Base-by-base conservation (phyloP, 2,329 filamentous ascomycete genomes). In the Cercospora sesami region DNA sequence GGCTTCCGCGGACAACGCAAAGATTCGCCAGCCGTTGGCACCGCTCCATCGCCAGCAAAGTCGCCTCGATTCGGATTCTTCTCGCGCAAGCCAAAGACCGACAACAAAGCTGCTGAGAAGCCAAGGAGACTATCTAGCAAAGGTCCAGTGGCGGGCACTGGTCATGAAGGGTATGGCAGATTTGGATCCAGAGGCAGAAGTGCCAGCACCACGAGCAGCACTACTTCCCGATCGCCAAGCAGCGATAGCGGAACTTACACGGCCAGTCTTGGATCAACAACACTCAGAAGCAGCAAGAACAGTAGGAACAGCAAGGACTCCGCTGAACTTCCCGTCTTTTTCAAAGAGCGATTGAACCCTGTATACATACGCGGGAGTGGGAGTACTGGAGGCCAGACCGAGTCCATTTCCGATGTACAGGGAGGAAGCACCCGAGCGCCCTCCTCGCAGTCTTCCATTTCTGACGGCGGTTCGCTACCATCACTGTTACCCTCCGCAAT, bases 71-170 rank as follows among this genome's bases (percentile, higher is more conserved):
- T 97, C 77, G 90, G 91, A 1, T 85, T 97, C 64, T 96, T 97
- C 74, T 84, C 89, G 8, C 87, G 90, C 71, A 89, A 88, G 65
- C 88, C 88, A 14, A 96, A 92, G 78, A 33, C 26, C 9, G 84
- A 86, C 0, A 84, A 87, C 51, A 77, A 79, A n/a, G 68, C 80
- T 10, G 68, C 78, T 0, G 85, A 89, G n/a, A 88, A 86, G 76
- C 83, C 85, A 42, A 88, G 89, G 8, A 88, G 85, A 70, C 76
- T 82, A 7, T 69, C 82, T 26, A 86, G 91, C 30, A 94, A 93
- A 79, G 94, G 94, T 0, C 94, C 94, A 23, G 88, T 86, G 16
- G 94, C 94, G 48, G 94, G 94, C n/a, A 98, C 94, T 42, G 94
- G 94, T 0, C 93, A 98, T 75, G 94, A 98, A 81, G 91, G 91